Base-by-base conservation (phyloP, 768 basidiomycete species). In the Trametes villosa region DNA sequence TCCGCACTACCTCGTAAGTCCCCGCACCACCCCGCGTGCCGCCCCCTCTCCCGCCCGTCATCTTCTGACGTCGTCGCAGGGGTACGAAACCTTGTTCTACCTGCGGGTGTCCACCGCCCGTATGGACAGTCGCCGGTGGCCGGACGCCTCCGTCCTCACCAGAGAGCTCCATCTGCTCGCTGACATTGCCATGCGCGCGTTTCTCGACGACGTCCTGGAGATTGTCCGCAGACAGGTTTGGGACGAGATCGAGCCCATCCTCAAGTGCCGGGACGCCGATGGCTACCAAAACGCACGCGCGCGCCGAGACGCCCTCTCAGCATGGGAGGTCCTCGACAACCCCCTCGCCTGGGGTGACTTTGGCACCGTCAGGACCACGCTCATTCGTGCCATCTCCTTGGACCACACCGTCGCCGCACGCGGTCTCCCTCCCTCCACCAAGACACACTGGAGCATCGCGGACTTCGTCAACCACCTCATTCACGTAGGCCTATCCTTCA, bases 1-100 rank as follows among this genome's bases (percentile, higher is more conserved):
- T 31, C 48, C 48, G 6, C 48, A 49, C 29, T 49, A 49, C n/a
- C 48, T 49, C 30, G 48, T 49, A 27, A n/a, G 48, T n/a, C n/a
- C n/a, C n/a, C n/a, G n/a, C n/a, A n/a, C n/a, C n/a, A n/a, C n/a
- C 29, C 48, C 48, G 18, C 9, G 30, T 31, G 22, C 20, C 48
- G 15, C n/a, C 20, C 18, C 30, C 31, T 49, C 33, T 31, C 5
- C 48, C 9, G 29, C 30, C 17, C 18, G 31, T 27, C 12, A 29
- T 49, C 48, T 17, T 18, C 30, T 11, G 18, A 49, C 12, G 30
- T 36, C n/a, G 18, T 13, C 4, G n/a, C 20, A 49, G 48, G 48
- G 15, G 3, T 49, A 49, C 48, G 31, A 49, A 30, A 49, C 48
- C 13, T n/a, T 49, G 11, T 49, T 49, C 24, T 49, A 49, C 48